phyloP scores from a whole-genome alignment of 2,329 filamentous ascomycete genomes.

The Fusarium redolens region DNA sequence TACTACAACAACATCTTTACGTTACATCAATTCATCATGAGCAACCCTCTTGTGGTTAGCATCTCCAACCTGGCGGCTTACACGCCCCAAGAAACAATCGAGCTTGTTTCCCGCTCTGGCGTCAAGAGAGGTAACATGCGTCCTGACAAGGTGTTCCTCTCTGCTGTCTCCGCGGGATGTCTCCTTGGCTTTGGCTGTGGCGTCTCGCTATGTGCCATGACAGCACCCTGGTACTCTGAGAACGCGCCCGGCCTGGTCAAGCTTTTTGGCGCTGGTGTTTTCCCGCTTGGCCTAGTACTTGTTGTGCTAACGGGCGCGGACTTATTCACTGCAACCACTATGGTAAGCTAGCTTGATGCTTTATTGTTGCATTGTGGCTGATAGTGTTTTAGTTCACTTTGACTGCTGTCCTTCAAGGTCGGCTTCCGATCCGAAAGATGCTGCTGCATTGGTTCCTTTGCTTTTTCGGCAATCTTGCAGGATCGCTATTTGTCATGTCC shows the following conservation, averaged over 20 bases:
- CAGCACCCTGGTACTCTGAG: slow-evolving; percentile 40
- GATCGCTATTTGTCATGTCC: slow-evolving; percentile 59
- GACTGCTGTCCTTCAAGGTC: slow-evolving; percentile 36
- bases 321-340: slow-evolving; percentile 38
- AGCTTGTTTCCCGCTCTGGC: slow-evolving; percentile 37
- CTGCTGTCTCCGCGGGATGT: slow-evolving; percentile 35
- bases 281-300: slow-evolving; percentile 38
- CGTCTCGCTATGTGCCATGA: slow-evolving; percentile 34
- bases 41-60: slow-evolving; percentile 28
- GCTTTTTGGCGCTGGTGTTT: slow-evolving; percentile 37
- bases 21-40: slow-evolving; percentile 11
- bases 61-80: slow-evolving; percentile 35
- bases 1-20: background rate
- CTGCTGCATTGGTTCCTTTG: slow-evolving; percentile 56
- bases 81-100: slow-evolving; percentile 37
- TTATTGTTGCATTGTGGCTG: background rate
- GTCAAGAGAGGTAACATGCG: slow-evolving; percentile 34
- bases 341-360: slow-evolving; percentile 4
- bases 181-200: slow-evolving; percentile 40
- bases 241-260: slow-evolving; percentile 40
- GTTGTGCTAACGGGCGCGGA: slow-evolving; percentile 38
- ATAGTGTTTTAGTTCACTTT: slow-evolving; percentile 33
- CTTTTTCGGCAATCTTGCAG: slow-evolving; percentile 62
- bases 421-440: slow-evolving; percentile 39
- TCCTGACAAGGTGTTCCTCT: slow-evolving; percentile 38